Conservation (phyloP, 768 basidiomycete genomes). For the Mycena crocata region DNA sequence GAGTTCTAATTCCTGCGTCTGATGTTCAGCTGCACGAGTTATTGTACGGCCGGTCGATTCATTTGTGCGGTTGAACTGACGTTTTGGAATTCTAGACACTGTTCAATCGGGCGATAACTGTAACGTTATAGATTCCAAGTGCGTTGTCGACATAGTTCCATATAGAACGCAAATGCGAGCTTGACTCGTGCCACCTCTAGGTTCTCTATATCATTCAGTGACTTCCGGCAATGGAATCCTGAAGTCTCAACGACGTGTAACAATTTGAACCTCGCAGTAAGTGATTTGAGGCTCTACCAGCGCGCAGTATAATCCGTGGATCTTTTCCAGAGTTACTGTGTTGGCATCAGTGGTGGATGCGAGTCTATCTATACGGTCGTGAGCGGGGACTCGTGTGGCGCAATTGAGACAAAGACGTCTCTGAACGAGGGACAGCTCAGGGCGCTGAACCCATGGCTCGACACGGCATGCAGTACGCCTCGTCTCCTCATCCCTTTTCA, state of each 20-base stretch:
- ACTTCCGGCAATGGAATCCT: not conserved
- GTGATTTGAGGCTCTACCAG: not conserved
- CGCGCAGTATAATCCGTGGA: not conserved
- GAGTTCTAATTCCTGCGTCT: no score
- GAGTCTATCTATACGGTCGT: not conserved
- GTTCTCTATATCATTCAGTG: not conserved
- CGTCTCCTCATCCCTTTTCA: not conserved
- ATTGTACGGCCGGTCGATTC: not conserved
- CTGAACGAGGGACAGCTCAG: not conserved
- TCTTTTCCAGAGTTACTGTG: not conserved
- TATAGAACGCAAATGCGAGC: not conserved
- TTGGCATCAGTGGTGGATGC: not conserved
- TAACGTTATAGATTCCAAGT: not conserved
- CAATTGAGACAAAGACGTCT: constrained; percentile 5
- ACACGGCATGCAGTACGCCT: constrained; percentile 1
- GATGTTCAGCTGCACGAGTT: not conserved
- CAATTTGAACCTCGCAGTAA: constrained; percentile 1
- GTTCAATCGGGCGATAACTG: constrained; percentile 3
- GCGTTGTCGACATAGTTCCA: no score
- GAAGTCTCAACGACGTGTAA: not conserved
- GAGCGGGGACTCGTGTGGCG: constrained; percentile 20
- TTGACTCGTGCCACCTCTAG: not conserved
- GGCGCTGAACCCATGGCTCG: constrained; percentile 11
- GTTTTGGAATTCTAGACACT: not conserved
- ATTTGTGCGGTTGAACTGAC: not conserved